Base-by-base conservation (phyloP, 2,329 filamentous ascomycete genomes). In the Incumbomyces lentus region DNA sequence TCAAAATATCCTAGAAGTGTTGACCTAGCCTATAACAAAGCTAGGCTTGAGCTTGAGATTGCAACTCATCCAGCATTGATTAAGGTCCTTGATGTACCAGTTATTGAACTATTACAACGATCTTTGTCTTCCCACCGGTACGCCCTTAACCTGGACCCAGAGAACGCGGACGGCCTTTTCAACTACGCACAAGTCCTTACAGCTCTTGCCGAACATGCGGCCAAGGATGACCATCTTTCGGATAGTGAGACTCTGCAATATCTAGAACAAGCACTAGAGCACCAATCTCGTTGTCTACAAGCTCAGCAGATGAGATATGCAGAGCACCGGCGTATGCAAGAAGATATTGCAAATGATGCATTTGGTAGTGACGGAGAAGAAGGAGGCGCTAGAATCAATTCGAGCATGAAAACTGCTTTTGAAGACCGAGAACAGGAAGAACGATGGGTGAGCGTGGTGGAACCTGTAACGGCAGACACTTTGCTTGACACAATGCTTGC, bases 11-110 rank as follows among this genome's bases (percentile, higher is more conserved):
- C 81, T 1, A 58, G 60, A 8, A 79, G 73, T 16, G 81, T 86
- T 62, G 83, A 86, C 63, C 69, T 86, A 31, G 81, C 82, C 10
- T 86, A 86, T 61, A 86, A 86, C 62, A 85, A 84, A 65, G 82
- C 82, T 19, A 73, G 81, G 51, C 71, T 86, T 29, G 75, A 85
- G 60, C 79, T 84, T 58, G 79, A 83, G 58, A 74, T 86, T 49
- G 78, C 79, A 16, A 81, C 84, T 52, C 77, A 86, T 60, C 74
- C 76, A 3, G 72, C 75, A 49, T 66, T 86, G 16, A 67, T 76
- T n/a, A 63, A 70, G 2, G 71, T 79, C 49, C 63, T 85, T n/a
- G 72, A 74, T 0, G 66, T 68, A 2, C 67, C 74, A 16, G 62
- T 73, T 11, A 57, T 72, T 2, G 70, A 75, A n/a, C 67, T 79